Evolutionary conservation across 495 filamentous ascomycete genomes (phyloP).

Genomic region (Xylaria sp.): DNA sequence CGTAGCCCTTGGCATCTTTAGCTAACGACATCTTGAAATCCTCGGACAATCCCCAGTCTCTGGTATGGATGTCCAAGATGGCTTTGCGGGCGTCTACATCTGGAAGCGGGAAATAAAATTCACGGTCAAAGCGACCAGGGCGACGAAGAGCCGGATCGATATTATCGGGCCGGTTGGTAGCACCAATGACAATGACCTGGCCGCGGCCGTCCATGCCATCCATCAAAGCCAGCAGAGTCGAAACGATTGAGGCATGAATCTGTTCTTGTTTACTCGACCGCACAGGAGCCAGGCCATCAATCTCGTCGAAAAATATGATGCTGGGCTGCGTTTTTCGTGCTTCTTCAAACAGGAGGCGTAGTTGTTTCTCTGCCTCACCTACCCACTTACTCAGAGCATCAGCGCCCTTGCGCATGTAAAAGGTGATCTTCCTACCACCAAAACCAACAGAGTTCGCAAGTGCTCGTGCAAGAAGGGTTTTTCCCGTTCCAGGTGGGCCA

Average conservation of each 20-base stretch:
- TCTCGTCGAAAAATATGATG: conserved; percentile 99
- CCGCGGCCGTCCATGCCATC: conserved; percentile 99
- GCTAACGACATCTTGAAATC: conserved; percentile 85
- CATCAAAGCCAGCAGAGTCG: conserved; percentile 93
- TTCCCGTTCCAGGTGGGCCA: conserved; percentile 96
- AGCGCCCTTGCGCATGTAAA: conserved; percentile 98
- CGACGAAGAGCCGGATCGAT: conserved; percentile 94
- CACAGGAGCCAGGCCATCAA: conserved; percentile 94
- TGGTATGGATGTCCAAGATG: conserved; percentile 95
- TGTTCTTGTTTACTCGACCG: conserved; percentile 97
- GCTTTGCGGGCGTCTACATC: conserved; percentile 76
- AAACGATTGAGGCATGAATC: conserved; percentile 97
- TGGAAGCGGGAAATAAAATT: conserved; percentile 97
- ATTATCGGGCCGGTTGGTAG: conserved; percentile 95
- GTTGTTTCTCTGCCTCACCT: conserved; percentile 93
- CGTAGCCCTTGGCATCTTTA: conserved; percentile 91
- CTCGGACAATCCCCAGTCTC: conserved; percentile 83
- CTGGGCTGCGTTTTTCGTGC: conserved; percentile 93
- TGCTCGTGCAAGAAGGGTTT: conserved; percentile 91
- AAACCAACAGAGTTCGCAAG: conserved; percentile 78
- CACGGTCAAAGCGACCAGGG: conserved; percentile 93
- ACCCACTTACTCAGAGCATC: conserved; percentile 99
- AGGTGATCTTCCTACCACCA: conserved; percentile 90
- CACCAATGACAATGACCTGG: conserved; percentile 97
- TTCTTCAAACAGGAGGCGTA: conserved; percentile 93